Evolutionary conservation across 139 green algal genomes (phyloP).

Genomic region (Tetraselmis chui): DNA sequence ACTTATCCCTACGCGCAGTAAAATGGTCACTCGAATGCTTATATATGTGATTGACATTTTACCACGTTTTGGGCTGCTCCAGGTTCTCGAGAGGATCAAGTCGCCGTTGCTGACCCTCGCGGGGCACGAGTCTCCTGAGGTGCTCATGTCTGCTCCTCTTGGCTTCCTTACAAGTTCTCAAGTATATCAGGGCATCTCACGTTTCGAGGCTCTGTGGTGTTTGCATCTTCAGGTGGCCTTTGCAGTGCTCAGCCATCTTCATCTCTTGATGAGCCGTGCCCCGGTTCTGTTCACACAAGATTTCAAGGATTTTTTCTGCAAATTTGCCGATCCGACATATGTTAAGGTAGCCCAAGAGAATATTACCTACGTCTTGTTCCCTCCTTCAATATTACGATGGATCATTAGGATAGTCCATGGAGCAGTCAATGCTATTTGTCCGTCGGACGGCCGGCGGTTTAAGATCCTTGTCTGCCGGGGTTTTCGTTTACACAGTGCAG

Average conservation of each 20-base stretch:
- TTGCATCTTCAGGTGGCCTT: slow-evolving; percentile 72
- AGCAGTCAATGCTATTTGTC: too few species aligned
- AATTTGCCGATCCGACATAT: slow-evolving; percentile 83
- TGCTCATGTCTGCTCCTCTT: background rate
- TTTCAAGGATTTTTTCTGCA: slow-evolving; percentile 85
- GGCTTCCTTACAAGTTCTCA: background rate
- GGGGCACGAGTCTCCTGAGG: slow-evolving; percentile 10
- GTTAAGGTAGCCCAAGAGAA: slow-evolving; percentile 50
- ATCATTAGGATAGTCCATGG: too few species aligned
- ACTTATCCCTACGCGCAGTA: too few species aligned
- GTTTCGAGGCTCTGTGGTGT: too few species aligned
- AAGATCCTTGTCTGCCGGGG: too few species aligned
- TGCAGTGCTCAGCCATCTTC: slow-evolving; percentile 79
- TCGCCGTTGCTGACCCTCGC: slow-evolving; percentile 82
- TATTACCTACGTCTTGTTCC: background rate
- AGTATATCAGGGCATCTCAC: too few species aligned
- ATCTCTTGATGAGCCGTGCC: slow-evolving; percentile 72
- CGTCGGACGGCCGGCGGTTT: too few species aligned
- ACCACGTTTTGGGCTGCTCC: slow-evolving; percentile 8
- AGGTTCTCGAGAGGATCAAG: slow-evolving; percentile 89
- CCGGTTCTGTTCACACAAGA: slow-evolving; percentile 67
- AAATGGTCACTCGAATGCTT: too few species aligned
- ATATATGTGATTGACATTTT: too few species aligned
- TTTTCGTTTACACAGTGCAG: too few species aligned
- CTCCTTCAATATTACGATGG: too few species aligned